A percentile compares a stretch with the other conserved stretches of the same genome.
phyloP scores from a whole-genome alignment of 805 yeast genomes.

The Suhomyces tanzawaensis region DNA sequence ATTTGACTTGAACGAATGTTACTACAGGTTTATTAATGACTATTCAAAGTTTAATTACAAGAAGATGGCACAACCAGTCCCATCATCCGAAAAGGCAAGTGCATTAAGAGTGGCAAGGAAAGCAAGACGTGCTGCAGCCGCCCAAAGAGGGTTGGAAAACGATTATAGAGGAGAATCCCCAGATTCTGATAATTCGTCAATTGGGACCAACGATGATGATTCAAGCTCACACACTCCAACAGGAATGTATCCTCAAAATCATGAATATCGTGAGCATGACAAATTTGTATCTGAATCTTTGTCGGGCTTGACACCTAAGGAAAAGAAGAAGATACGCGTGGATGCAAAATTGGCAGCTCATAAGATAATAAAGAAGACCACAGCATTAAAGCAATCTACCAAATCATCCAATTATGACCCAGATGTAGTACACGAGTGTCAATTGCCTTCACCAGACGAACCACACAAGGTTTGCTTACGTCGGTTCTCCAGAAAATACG shows the following conservation, averaged over 20 bases:
- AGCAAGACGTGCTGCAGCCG: conserved; percentile 6
- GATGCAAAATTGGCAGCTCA: conserved; percentile 29
- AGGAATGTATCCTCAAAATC: conserved; percentile 12
- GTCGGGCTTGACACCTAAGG: conserved; percentile 16
- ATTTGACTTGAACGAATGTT: conserved; percentile 41
- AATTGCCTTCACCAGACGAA: conserved; percentile 43
- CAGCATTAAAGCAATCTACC: conserved; percentile 19
- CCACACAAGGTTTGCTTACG: conserved; percentile 40
- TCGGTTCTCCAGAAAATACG: conserved; percentile 66
- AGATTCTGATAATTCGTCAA: conserved; percentile 4
- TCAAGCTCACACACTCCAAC: conserved; percentile 9
- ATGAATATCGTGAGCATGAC: conserved; percentile 22
- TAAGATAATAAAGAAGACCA: conserved; percentile 26
- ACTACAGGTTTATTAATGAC: conserved; percentile 31
- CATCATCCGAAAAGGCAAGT: conserved; percentile 11
- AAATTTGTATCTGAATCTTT: conserved; percentile 18
- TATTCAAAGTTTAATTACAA: conserved; percentile 28
- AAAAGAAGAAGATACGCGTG: conserved; percentile 17
- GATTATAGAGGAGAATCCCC: neutral
- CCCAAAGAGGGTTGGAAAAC: conserved; percentile 3
- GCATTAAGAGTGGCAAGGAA: conserved; percentile 10
- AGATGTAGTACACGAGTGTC: conserved; percentile 47
- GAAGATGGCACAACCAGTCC: conserved; percentile 17
- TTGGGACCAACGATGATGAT: conserved; percentile 7
- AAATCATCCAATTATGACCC: conserved; percentile 46